Percentiles rank a stretch among this genome's conserved stretches.
Conservation (phyloP, 164 flowering plant genomes). For the Saururus chinensis region DNA sequence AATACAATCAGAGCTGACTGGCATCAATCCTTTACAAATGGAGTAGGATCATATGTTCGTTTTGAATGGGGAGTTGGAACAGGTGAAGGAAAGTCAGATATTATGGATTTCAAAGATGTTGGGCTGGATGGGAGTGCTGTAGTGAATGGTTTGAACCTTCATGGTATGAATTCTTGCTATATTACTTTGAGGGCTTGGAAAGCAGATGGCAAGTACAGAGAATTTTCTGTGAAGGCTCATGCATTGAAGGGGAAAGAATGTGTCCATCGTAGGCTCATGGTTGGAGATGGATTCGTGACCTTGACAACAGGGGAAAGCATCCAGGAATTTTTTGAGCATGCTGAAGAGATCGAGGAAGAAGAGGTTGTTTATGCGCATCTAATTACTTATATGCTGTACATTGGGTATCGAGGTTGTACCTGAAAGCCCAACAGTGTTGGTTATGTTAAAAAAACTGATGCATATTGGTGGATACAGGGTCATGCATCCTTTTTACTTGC, state of each 20-base stretch:
- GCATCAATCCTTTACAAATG: constrained; percentile 75
- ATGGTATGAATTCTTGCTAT: no score
- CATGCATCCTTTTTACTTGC: no score
- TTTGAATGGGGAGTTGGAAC: constrained; percentile 98
- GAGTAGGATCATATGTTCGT: constrained; percentile 67
- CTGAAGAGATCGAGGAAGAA: constrained; percentile 98
- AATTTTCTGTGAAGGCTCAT: constrained; percentile 90
- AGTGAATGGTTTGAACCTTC: no score
- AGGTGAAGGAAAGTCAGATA: constrained; percentile 89
- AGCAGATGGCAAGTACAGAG: constrained; percentile 79
- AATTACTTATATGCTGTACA: no score
- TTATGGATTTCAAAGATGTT: constrained; percentile 84
- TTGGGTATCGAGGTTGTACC: no score
- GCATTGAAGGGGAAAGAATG: constrained; percentile 88
- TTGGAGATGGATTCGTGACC: constrained; percentile 87
- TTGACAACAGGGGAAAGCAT: constrained; percentile 84
- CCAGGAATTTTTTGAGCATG: constrained; percentile 89
- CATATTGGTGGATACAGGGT: no score
- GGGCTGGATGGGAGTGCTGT: no score
- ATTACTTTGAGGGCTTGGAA: constrained; percentile 90
- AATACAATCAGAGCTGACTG: constrained; percentile 75
- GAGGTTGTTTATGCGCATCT: constrained; percentile 37
- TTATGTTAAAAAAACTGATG: no score
- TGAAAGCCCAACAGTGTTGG: no score
- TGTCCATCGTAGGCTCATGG: constrained; percentile 84